Evolutionary conservation across 2,329 filamentous ascomycete genomes (phyloP), one percentile per base, ranked within the genome.

Genomic region (Septoria petroselini): DNA sequence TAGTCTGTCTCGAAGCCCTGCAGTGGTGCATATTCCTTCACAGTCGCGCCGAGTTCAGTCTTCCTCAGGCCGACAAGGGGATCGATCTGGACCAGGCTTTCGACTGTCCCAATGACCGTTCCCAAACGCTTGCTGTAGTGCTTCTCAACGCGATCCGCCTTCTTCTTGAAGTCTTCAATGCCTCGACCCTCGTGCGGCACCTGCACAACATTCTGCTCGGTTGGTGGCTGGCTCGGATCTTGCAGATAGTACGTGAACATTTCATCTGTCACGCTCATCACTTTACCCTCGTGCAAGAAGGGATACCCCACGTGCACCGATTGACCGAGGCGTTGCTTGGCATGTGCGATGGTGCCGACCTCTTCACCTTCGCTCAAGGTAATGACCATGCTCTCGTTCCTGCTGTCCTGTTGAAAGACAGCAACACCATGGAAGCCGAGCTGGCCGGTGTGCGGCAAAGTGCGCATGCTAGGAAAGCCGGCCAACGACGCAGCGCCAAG

Each of bases 361-460:
- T 74, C 71, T 56, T 91, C 88, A 0, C 87, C 81, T 30, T 88
- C 85, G 25, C 84, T 77, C 41, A 98, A 75, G 1, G 88, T 95
- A 49, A 97, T 80, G 18, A 97, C 82, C 83, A 97, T 91, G 69
- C 91, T 98, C 69, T 96, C 91, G 65, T 97, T 97, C 41, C 89
- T 85, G 67, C 91, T 96, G 60, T 97, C 93, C 61, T 91, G 84
- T 66, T 95, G 90, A 74, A 98, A 98, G 27, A 98, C 89, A 56
- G 85, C 93, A 54, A 98, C 88, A 2, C 90, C 90, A 59, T 95
- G 88, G 68, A 90, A 95, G 7, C 84, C 88, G 40, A 97, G 76
- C 49, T 82, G 79, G 2, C 88, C 93, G 53, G 83, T 84, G 68
- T 93, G 91, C 0, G 89, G 86, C 33, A 98, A 73, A 1, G 87